These are phyloP conservation scores for Dothideomycetidae sp. DNA, from an alignment of 2,329 filamentous ascomycete genomes.

Conservation along the genomic window DNA sequence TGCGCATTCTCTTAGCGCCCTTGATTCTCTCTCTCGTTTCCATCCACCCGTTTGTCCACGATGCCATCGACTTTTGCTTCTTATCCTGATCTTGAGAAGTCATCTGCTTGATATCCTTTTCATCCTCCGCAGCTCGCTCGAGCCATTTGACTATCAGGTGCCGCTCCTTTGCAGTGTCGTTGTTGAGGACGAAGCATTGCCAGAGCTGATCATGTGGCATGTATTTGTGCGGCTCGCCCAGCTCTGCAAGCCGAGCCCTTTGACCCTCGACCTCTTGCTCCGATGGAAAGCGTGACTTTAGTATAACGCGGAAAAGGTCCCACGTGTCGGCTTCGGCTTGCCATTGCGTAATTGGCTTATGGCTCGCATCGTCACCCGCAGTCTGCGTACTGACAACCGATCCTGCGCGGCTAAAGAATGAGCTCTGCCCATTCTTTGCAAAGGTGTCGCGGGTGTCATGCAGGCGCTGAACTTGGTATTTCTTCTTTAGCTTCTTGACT, in stretches of 20 bases:
- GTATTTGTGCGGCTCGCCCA: constrained; percentile 32
- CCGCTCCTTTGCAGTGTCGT: constrained; percentile 63
- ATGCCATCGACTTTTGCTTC: constrained; percentile 46
- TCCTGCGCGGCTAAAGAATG: not conserved
- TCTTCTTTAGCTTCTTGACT: constrained; percentile 31
- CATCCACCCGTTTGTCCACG: constrained; percentile 80
- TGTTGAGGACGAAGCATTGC: constrained; percentile 59
- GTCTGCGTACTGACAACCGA: not conserved
- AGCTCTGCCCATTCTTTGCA: not conserved
- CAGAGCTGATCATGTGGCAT: constrained; percentile 49
- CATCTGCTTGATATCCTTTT: constrained; percentile 45
- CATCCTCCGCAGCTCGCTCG: constrained; percentile 59
- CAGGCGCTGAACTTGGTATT: constrained; percentile 26
- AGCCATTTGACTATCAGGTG: constrained; percentile 75
- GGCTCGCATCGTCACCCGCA: constrained; percentile 25
- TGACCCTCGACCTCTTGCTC: constrained; percentile 22
- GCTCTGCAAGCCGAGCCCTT: constrained; percentile 19
- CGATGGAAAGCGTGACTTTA: constrained; percentile 45
- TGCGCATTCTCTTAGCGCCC: constrained; percentile 65
- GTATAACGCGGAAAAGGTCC: constrained; percentile 64
- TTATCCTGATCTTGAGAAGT: not conserved
- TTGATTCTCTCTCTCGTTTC: constrained; percentile 87
- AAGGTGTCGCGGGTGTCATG: constrained; percentile 19
- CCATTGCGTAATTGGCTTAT: constrained; percentile 46
- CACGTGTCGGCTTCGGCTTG: constrained; percentile 81